Base-by-base conservation (phyloP, 441 rosid genomes). In the Biscutella laevigata region DNA sequence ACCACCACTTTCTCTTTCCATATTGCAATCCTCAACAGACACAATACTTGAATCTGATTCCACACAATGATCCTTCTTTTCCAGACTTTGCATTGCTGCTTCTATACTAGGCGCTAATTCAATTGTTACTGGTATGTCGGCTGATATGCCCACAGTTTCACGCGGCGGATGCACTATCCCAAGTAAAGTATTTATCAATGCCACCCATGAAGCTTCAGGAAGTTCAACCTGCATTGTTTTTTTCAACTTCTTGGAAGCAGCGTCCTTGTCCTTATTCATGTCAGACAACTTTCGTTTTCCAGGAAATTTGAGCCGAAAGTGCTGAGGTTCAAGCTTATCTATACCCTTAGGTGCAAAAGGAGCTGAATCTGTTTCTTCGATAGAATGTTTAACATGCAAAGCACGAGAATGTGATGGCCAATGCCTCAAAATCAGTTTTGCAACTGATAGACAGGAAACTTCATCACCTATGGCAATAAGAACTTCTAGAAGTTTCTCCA, bases 391-490 rank as follows among this genome's bases (percentile, higher is more conserved):
- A 34, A 94, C 97, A 70, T 77, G 73, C 78, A 87, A 67, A 46
- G 99, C 96, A 61, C 99, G 95, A 69, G 91, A 68, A 83, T 94
- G 99, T 17, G 95, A 94, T 53, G 99, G 99, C 99, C 99, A 94
- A 34, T 81, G 95, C 77, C 94, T 84, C 76, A 94, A 71, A 72
- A 94, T 94, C 81, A 89, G 73, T 53, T 89, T 90, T 44, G 95
- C 91, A 37, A 94, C 83, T 55, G 97, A 80, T 52, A 94, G 89
- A 63, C 99, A 94, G 45, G 99, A 81, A 59, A 87, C 97, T 79
- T 94, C 97, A 70, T 94, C 99, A 68, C 99, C 86, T 59, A 94
- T 83, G 62, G 99, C 96, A 72, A 94, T 89, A 67, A 94, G 96
- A 72, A 94, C 86, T 80, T 94, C 99, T 72, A 94, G 69, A 54